Base-by-base conservation (phyloP, 2,329 filamentous ascomycete genomes). In the Curvularia eragrostidis region DNA sequence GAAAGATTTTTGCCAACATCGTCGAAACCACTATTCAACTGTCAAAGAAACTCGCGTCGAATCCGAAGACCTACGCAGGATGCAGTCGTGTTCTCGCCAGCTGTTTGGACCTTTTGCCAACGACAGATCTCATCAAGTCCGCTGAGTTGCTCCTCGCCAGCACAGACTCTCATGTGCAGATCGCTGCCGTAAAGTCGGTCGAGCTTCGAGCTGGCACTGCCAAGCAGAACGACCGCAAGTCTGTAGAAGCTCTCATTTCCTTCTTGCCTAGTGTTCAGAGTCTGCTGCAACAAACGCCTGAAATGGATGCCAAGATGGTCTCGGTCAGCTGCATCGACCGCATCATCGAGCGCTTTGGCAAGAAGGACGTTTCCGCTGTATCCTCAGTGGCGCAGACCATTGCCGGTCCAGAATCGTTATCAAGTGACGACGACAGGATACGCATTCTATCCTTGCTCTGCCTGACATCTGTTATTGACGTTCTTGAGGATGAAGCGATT, bases 261-360 rank as follows among this genome's bases (percentile, higher is more conserved):
- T 95, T 97, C 81, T 74, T 97, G 64, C 89, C 91, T 10, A 89
- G 89, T 65, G 83, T 97, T 60, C 91, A 91, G 18, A 83, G 85
- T 19, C 90, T 96, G 44, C 86, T 99, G 58, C 83, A 89, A 54
- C 85, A 89, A 48, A 89, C 90, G 6, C 81, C 84, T 30, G 88
- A 95, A 64, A 85, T 89, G 52, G 83, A 87, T 26, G 89, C 95
- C 75, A 93, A 94, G 78, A 89, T 93, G 68, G 92, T 91, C 10
- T 91, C 93, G 1, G 88, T 99, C 61, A 88, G 88, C 34, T 98
- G 94, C 68, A 89, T 98, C 43, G 93, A 97, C 78, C 91, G 91
- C 76, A 96, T 99, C 62, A 87, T 91, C 2, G 93, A 97, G 78
- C 94, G 94, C 75, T 98, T 97, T 74, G 96, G 95, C 65, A 96